A percentile compares a stretch with the other conserved stretches of the same genome.
Conservation (phyloP, 805 yeast genomes). For the Candida saitoana region DNA sequence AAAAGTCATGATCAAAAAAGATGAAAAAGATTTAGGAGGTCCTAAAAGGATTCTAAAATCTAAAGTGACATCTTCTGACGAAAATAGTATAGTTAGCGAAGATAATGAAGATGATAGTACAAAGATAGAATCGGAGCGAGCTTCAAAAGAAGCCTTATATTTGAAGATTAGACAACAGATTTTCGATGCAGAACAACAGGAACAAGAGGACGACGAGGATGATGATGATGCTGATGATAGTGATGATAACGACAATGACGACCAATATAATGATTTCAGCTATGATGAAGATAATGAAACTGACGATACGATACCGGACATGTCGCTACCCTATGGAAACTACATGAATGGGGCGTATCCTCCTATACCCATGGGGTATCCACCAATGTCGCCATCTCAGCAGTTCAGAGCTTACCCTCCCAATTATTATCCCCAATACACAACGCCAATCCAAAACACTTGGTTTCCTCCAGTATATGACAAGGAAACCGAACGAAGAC, state of each 20-base stretch:
- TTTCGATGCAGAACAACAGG: constrained; percentile 19
- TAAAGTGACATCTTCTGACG: background rate
- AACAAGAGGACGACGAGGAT: constrained; percentile 14
- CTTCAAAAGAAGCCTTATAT: constrained; percentile 33
- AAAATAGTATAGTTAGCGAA: background rate
- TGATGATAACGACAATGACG: constrained; percentile 5
- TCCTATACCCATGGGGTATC: constrained; percentile 4
- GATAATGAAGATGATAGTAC: constrained; percentile 10
- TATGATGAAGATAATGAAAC: constrained; percentile 5
- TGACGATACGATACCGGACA: constrained; percentile 4
- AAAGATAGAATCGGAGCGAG: constrained; percentile 27
- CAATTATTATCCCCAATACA: constrained; percentile 2
- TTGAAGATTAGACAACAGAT: constrained; percentile 36
- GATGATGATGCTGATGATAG: constrained; percentile 10
- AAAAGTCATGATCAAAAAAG: constrained; percentile 1
- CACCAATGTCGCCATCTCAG: background rate
- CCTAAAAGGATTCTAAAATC: background rate
- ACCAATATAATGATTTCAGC: constrained; percentile 1
- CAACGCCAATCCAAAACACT: constrained; percentile 1
- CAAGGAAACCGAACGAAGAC: constrained; percentile 22
- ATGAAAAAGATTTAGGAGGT: background rate
- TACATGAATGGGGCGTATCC: constrained; percentile 3
- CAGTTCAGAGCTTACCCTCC: constrained; percentile 3
- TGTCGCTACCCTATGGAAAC: background rate
- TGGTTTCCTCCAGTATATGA: constrained; percentile 15